These are phyloP conservation scores for Leishmania lainsoni DNA, from an alignment of 208 protist species.

Conservation along the genomic window DNA sequence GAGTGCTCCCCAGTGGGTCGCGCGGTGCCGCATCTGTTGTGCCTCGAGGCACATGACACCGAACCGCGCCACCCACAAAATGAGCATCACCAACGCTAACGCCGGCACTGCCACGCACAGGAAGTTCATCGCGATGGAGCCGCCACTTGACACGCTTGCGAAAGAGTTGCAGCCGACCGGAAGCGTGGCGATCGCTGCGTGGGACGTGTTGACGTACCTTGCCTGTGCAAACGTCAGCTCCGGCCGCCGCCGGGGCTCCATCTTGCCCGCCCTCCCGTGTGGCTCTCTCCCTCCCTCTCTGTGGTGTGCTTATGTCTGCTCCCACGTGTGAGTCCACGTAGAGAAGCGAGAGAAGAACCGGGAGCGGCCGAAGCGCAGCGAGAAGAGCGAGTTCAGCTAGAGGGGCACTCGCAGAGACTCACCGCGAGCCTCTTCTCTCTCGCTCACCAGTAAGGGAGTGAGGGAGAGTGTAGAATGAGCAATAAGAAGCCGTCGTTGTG, in stretches of 20 bases:
- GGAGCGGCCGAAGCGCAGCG: neutral
- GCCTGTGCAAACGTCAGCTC: slow-evolving; percentile 30
- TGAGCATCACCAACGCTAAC: slow-evolving; percentile 29
- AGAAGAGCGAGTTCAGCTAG: neutral
- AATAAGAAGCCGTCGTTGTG: neutral
- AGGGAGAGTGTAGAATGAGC: neutral
- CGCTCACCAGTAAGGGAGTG: neutral
- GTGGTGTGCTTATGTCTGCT: neutral
- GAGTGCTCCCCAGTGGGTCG: slow-evolving; percentile 20
- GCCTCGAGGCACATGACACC: slow-evolving; percentile 6
- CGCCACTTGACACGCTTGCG: slow-evolving; percentile 20
- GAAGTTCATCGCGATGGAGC: slow-evolving; percentile 23
- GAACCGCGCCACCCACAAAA: slow-evolving; percentile 25
- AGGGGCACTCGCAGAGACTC: neutral
- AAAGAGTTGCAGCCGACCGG: slow-evolving; percentile 17
- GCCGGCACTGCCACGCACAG: slow-evolving; percentile 17
- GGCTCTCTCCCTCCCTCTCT: neutral
- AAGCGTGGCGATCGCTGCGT: slow-evolving; percentile 21
- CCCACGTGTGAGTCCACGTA: neutral
- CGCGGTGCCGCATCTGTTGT: slow-evolving; percentile 12
- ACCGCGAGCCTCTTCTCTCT: neutral
- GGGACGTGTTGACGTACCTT: slow-evolving; percentile 23
- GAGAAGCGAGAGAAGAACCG: neutral
- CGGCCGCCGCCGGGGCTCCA: slow-evolving; percentile 21
- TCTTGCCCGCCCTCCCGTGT: neutral